Conservation (phyloP, 2,329 filamentous ascomycete genomes). For the Cladosporium halotolerans region DNA sequence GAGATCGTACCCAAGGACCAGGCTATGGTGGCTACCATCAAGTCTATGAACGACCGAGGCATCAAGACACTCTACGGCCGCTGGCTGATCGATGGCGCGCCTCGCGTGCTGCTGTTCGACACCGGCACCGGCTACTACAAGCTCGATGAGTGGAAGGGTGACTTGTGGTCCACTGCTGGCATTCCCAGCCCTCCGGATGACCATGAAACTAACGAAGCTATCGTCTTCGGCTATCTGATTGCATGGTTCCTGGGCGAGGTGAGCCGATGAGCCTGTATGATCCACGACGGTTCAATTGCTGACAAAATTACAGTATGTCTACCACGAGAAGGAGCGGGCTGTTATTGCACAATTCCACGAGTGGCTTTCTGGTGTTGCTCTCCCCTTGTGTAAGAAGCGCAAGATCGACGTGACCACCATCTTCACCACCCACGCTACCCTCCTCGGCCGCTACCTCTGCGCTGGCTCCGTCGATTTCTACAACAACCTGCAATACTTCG, state of each 20-base stretch:
- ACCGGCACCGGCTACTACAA: slow-evolving; percentile 88
- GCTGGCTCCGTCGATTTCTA: slow-evolving; percentile 98
- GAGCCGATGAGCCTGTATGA: slow-evolving; percentile 19
- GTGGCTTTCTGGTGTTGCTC: slow-evolving; percentile 90
- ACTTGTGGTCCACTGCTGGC: slow-evolving; percentile 85
- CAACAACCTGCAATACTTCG: slow-evolving; percentile 96
- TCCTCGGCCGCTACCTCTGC: slow-evolving; percentile 92
- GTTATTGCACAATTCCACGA: slow-evolving; percentile 99
- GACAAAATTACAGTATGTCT: slow-evolving; percentile 63
- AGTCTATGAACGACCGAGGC: slow-evolving; percentile 87
- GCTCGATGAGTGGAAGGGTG: slow-evolving; percentile 93
- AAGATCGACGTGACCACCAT: slow-evolving; percentile 96
- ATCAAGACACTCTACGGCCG: slow-evolving; percentile 86
- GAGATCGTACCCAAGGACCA: slow-evolving; percentile 77
- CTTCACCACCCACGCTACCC: slow-evolving; percentile 94
- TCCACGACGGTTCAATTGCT: slow-evolving; percentile 1
- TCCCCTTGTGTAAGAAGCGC: slow-evolving; percentile 86
- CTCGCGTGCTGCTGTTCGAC: slow-evolving; percentile 87
- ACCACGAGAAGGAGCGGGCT: slow-evolving; percentile 82
- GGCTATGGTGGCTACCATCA: slow-evolving; percentile 73
- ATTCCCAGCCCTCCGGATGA: slow-evolving; percentile 92
- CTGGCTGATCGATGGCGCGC: slow-evolving; percentile 96
- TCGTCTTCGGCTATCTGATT: slow-evolving; percentile 94
- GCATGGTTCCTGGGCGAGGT: slow-evolving; percentile 99
- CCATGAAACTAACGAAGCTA: slow-evolving; percentile 93